Conservation (phyloP, 108 stramenopile genomes). For the Nitzschia inconspicua region DNA sequence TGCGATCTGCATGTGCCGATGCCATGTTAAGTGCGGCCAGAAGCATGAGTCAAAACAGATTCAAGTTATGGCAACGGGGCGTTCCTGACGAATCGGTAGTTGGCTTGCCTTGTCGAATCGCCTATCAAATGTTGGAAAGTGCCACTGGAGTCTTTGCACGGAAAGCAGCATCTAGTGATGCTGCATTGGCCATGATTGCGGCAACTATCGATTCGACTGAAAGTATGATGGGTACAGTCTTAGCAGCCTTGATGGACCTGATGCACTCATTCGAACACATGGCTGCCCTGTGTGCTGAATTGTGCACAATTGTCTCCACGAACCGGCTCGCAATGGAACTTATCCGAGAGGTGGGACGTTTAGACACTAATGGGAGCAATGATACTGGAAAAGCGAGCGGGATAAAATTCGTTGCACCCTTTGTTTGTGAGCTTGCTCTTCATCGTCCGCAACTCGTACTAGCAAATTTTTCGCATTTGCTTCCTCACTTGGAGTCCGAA, state of each 20-base stretch:
- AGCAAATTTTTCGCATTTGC: conserved; percentile 50
- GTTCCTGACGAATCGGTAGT: conserved; percentile 81
- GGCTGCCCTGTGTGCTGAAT: conserved; percentile 65
- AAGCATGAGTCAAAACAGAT: conserved; percentile 52
- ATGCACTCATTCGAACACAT: conserved; percentile 85
- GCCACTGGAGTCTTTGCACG: conserved; percentile 58
- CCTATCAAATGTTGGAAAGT: conserved; percentile 81
- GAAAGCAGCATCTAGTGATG: conserved; percentile 60
- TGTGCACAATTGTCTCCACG: conserved; percentile 59
- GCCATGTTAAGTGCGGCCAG: conserved; percentile 62
- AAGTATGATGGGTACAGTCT: conserved; percentile 51
- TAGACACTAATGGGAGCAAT: conserved; percentile 49
- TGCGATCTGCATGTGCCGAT: conserved; percentile 53
- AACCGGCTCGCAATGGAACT: conserved; percentile 62
- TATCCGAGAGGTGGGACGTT: conserved; percentile 68
- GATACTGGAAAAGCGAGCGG: conserved; percentile 67
- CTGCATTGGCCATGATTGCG: conserved; percentile 69
- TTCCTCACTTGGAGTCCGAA: conserved; percentile 76
- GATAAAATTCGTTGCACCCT: conserved; percentile 76
- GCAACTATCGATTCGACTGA: conserved; percentile 55
- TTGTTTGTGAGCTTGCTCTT: conserved; percentile 64
- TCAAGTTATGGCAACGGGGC: conserved; percentile 70
- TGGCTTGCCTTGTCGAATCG: conserved; percentile 73
- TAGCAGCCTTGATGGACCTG: conserved; percentile 82
- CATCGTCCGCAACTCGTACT: conserved; percentile 60